These are phyloP conservation scores for Endocladia muricata DNA, from an alignment of 31 red algal genomes.

Conservation along the genomic window DNA sequence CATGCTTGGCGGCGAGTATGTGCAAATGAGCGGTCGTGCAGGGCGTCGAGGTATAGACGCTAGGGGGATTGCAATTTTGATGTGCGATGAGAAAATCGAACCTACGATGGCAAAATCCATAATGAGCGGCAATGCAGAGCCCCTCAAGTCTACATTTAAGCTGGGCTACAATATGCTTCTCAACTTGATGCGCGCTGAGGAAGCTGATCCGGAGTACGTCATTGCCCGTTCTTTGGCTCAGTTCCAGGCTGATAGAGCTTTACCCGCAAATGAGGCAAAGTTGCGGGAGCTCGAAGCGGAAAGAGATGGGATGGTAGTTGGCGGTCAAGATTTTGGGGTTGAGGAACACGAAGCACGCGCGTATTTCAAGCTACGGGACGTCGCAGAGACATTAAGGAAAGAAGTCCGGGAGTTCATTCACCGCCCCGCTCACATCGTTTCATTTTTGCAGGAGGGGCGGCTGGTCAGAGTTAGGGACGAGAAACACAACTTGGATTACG, in stretches of 20 bases:
- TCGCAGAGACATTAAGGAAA: conserved; percentile 46
- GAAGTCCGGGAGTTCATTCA: conserved; percentile 67
- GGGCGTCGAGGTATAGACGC: conserved; percentile 95
- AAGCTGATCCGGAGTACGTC: conserved; percentile 96
- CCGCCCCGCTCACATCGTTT: conserved; percentile 48
- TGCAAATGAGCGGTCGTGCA: conserved; percentile 98
- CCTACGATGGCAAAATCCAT: conserved; percentile 67
- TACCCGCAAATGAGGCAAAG: conserved; percentile 60
- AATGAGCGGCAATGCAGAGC: conserved; percentile 83
- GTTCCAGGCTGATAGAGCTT: conserved; percentile 84
- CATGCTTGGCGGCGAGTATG: conserved; percentile 89
- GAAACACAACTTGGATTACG: conserved; percentile 60
- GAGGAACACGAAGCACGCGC: conserved; percentile 62
- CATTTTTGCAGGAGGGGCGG: conserved; percentile 84
- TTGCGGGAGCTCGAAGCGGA: conserved; percentile 48
- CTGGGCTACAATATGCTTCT: conserved; percentile 99
- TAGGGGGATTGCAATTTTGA: conserved; percentile 85
- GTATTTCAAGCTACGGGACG: conserved; percentile 69
- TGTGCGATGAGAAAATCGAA: conserved; percentile 91
- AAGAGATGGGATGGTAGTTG: conserved; percentile 60
- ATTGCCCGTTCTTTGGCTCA: conserved; percentile 95
- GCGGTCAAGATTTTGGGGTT: conserved; percentile 49
- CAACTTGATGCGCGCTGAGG: conserved; percentile 95
- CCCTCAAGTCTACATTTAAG: conserved; percentile 86
- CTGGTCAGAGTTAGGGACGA: conserved; percentile 46